Evolutionary conservation across 257 asterid species (phyloP).

Genomic region (Henckelia pumila): DNA sequence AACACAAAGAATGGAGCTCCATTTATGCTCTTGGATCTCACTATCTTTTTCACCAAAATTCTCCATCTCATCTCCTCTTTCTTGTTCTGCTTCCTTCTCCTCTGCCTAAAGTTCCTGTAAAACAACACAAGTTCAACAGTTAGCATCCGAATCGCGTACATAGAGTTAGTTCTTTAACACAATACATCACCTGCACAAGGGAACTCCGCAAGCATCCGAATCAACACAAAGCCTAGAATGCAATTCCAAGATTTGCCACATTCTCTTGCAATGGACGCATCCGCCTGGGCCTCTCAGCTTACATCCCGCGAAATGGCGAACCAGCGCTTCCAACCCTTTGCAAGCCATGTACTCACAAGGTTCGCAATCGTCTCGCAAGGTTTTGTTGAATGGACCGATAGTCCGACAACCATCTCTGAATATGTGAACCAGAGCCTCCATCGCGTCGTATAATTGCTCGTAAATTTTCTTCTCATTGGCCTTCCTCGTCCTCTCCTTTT

Average conservation of each 20-base stretch:
- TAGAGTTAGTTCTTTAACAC: neutral
- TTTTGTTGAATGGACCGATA: slow-evolving; percentile 72
- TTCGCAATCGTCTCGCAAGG: slow-evolving; percentile 35
- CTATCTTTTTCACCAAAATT: slow-evolving; percentile 67
- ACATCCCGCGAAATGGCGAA: slow-evolving; percentile 81
- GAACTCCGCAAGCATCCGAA: slow-evolving; percentile 60
- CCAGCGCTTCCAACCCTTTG: slow-evolving; percentile 59
- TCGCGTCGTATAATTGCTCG: slow-evolving; percentile 69
- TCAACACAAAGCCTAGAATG: slow-evolving; percentile 79
- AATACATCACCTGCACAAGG: slow-evolving; percentile 63
- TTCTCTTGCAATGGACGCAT: slow-evolving; percentile 80
- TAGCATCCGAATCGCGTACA: no score
- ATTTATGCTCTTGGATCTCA: slow-evolving; percentile 78
- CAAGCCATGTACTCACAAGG: slow-evolving; percentile 72
- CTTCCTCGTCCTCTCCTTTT: slow-evolving; percentile 52
- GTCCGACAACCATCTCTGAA: slow-evolving; percentile 83
- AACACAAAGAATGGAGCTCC: slow-evolving; percentile 77
- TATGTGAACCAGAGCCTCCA: slow-evolving; percentile 91
- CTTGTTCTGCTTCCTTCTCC: slow-evolving; percentile 55
- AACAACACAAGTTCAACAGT: neutral
- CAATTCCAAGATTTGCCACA: slow-evolving; percentile 81
- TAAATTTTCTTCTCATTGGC: slow-evolving; percentile 48
- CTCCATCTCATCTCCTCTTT: slow-evolving; percentile 79
- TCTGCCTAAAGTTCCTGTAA: slow-evolving; percentile 57
- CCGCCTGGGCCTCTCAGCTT: slow-evolving; percentile 68